Evolutionary conservation across 2,329 filamentous ascomycete species (phyloP), one percentile per base, ranked within the genome.

Genomic region (Trichoderma arundinaceum): DNA sequence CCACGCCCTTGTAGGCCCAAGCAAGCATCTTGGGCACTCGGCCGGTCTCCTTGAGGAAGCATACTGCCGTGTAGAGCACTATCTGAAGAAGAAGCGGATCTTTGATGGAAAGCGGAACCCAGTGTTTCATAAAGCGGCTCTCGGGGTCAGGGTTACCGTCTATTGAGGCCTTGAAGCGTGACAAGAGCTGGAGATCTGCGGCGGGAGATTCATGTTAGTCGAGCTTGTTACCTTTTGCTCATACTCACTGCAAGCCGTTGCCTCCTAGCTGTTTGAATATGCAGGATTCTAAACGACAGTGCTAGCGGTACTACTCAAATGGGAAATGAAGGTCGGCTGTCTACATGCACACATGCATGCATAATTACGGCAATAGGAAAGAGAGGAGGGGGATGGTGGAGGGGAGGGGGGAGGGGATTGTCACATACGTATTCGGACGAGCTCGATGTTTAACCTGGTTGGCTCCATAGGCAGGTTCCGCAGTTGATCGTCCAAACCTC

Each of bases 41-140:
- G 3, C 81, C 79, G 0, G 80, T 81, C 69, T 86, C 83, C 43
- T 80, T 77, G 35, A 85, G 75, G 69, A 84, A 84, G 69, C 82
- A 84, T 0, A 82, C 79, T 0, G 83, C 79, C 7, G 82, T 82
- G 69, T 82, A 84, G 4, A 84, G 77, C 41, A 82, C 78, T 8
- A 83, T 79, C 54, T 83, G 81, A 0, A 80, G 73, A 9, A 85
- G 75, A 3, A 85, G 75, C 4, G 80, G 81, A n/a, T 82, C 81
- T 62, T 84, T 80, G 10, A 84, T 74, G 52, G 77, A 82, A 68
- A 77, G 80, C 0, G 82, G 81, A 7, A 83, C 75, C 73, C 81
- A 84, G 51, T 80, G 74, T 69, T 78, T 82, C 75, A 80, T 80
- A 70, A 82, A 83, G 9, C 75, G 76, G 58, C 79, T 82, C 38